A percentile compares a stretch with the other conserved stretches of the same genome.
phyloP scores from a whole-genome alignment of 805 yeast species.

The Candida qinlingensis region DNA sequence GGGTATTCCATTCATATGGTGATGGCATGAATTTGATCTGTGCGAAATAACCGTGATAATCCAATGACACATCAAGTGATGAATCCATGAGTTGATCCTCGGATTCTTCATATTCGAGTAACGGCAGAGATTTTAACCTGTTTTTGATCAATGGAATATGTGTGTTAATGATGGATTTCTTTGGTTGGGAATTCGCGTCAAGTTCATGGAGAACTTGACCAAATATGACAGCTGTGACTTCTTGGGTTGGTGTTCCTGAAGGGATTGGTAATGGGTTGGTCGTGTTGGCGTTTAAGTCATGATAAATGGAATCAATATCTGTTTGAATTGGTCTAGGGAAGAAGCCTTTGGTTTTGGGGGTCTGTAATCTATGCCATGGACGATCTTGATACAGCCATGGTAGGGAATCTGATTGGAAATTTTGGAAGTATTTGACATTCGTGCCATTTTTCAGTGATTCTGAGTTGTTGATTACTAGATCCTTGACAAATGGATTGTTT shows the following conservation, averaged over 20 bases:
- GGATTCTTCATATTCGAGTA: slow-evolving; percentile 7
- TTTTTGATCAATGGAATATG: slow-evolving; percentile 20
- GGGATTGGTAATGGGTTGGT: background rate
- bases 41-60: slow-evolving; percentile 30
- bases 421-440: slow-evolving; percentile 5
- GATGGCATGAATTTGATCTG: slow-evolving; percentile 45
- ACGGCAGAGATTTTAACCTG: slow-evolving; percentile 12
- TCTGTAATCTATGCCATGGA: slow-evolving; percentile 18
- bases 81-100: background rate
- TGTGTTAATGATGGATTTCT: slow-evolving; percentile 15
- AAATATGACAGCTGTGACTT: slow-evolving; percentile 20
- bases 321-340: slow-evolving; percentile 3
- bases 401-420: slow-evolving; percentile 13
- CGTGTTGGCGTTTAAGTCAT: background rate
- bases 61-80: slow-evolving; percentile 13
- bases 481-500: slow-evolving; percentile 19
- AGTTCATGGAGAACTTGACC: slow-evolving; percentile 20
- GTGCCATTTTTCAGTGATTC: slow-evolving; percentile 7
- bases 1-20: slow-evolving; percentile 25
- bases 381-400: slow-evolving; percentile 24
- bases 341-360: slow-evolving; percentile 10
- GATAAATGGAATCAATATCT: slow-evolving; percentile 2
- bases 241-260: slow-evolving; percentile 3
- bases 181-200: background rate
- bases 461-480: slow-evolving; percentile 1